Evolutionary conservation across 148 eudicot genomes (phyloP).

Genomic region (Cornus suecica): DNA sequence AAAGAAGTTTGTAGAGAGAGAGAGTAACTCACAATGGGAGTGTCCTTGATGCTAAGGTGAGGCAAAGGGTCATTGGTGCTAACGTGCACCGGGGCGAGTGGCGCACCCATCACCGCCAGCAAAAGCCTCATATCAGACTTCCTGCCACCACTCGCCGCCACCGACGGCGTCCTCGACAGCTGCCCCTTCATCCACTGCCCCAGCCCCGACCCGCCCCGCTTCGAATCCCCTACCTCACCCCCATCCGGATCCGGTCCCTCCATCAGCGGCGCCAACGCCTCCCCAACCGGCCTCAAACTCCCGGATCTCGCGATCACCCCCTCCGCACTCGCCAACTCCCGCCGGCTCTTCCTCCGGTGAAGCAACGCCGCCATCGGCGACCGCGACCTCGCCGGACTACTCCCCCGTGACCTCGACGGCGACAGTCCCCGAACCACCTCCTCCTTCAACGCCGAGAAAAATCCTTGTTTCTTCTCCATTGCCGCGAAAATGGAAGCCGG

Average conservation of each 20-base stretch:
- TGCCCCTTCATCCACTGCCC: constrained; percentile 36
- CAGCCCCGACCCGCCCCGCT: constrained; percentile 38
- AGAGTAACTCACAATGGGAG: constrained; percentile 44
- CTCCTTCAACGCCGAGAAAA: constrained; percentile 68
- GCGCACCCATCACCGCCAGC: constrained; percentile 57
- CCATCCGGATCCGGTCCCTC: constrained; percentile 84
- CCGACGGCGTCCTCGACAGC: constrained; percentile 34
- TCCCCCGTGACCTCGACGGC: constrained; percentile 65
- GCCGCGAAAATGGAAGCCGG: not conserved
- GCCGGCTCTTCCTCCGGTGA: constrained; percentile 34
- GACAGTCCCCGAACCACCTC: constrained; percentile 81
- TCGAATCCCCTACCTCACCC: constrained; percentile 38
- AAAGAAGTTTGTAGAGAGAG: not conserved
- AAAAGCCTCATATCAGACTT: constrained; percentile 49
- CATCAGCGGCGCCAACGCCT: constrained; percentile 58
- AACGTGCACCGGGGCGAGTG: constrained; percentile 55
- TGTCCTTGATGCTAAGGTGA: constrained; percentile 52
- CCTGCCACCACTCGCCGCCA: constrained; percentile 18
- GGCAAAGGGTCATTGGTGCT: constrained; percentile 37
- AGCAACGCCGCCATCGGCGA: constrained; percentile 63
- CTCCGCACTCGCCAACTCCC: constrained; percentile 29
- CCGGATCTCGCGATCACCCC: constrained; percentile 41
- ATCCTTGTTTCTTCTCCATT: constrained; percentile 77
- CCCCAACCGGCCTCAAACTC: constrained; percentile 43
- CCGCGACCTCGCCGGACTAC: constrained; percentile 42